Base-by-base conservation (phyloP, 257 asterid genomes). In the Ligustrum vulgare region DNA sequence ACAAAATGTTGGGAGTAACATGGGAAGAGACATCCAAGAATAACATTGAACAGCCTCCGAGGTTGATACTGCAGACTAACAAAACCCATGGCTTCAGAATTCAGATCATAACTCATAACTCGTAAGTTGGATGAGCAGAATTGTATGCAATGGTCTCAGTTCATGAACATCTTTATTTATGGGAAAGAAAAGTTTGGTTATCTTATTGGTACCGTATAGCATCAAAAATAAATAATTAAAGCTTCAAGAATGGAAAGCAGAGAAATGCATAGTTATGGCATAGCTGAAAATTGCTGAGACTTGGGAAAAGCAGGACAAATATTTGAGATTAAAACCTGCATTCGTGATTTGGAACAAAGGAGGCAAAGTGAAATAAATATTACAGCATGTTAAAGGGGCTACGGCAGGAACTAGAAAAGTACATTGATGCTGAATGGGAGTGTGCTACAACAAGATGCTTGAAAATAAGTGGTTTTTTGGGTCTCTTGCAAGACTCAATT, bases 141-240 rank as follows among this genome's bases (percentile, higher is more conserved):
- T 60, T 60, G 25, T 25, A 4, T n/a, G 33, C 67, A 18, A 60
- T 60, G 33, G 15, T 20, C 68, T 63, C 33, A 22, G 13, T 23
- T 25, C 33, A 15, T 9, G 33, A 23, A 63, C 33, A 63, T 8
- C 18, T 8, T 63, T 22, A 63, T 63, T 8, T 7, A 31, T 8
- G 68, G 68, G 68, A 31, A 63, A 63, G 68, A 32, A 63, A 63
- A 63, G 68, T 31, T 25, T 63, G 36, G 68, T 22, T 22, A 63
- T 63, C 33, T 63, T 63, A 3, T 10, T 1, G 15, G 34, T 63
- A 23, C 35, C 32, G 8, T 33, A 65, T 28, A 15, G 25, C 18
- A 28, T 3, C 16, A 8, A 65, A 65, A n/a, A 5, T 8, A 1
- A 65, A 28, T 9, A 15, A 65, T 65, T 25, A 28, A 9, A 12